phyloP scores from a whole-genome alignment of 2,329 filamentous ascomycete genomes.

The Colletotrichum australisinense region DNA sequence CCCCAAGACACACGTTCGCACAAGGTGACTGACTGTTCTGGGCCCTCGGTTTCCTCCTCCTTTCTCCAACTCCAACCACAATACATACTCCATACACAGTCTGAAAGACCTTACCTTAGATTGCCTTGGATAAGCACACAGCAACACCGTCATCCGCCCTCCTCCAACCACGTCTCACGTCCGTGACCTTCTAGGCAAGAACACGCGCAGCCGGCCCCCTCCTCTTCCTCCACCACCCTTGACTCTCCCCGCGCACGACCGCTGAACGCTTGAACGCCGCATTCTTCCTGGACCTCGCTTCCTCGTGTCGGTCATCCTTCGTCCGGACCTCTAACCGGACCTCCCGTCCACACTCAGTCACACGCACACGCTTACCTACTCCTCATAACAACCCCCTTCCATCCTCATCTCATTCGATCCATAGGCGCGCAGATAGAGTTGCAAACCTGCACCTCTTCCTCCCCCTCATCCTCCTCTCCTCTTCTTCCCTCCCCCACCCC shows the following conservation, averaged over 20 bases:
- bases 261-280: background rate
- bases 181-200: slow-evolving; percentile 15
- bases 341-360: background rate
- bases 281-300: background rate
- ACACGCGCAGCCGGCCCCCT: background rate
- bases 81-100: background rate
- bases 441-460: background rate
- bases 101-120: too few species aligned
- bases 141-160: background rate
- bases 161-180: background rate
- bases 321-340: background rate
- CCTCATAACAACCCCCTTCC: background rate
- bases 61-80: slow-evolving; percentile 15
- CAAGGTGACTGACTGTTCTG: background rate
- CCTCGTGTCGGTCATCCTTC: background rate
- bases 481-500: background rate
- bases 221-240: too few species aligned
- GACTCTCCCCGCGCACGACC: background rate
- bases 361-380: background rate
- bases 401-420: background rate
- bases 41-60: slow-evolving; percentile 1
- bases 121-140: background rate
- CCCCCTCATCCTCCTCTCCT: background rate
- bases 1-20: slow-evolving; percentile 13
- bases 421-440: slow-evolving; percentile 4